phyloP scores from a whole-genome alignment of 2,329 filamentous ascomycete genomes.

The Trichoderma sp. region DNA sequence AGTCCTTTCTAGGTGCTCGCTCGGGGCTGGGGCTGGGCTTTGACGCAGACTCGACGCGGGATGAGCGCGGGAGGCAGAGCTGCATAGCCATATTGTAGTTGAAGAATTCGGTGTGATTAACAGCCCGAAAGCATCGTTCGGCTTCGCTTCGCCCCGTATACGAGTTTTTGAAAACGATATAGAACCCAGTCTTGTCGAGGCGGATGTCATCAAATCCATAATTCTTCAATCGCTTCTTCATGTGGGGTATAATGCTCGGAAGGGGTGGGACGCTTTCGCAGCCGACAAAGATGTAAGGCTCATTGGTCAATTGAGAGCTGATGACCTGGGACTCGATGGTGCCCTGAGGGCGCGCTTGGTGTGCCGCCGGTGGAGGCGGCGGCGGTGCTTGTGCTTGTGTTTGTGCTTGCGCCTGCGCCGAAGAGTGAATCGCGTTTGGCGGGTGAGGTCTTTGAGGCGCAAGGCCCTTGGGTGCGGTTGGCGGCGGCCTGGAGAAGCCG shows the following conservation, averaged over 20 bases:
- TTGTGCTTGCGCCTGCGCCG: slow-evolving; percentile 35
- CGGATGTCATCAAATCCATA: slow-evolving; percentile 81
- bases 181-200: slow-evolving; percentile 85
- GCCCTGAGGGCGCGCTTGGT: slow-evolving; percentile 42
- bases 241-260: slow-evolving; percentile 79
- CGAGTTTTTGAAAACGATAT: slow-evolving; percentile 83
- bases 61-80: slow-evolving; percentile 52
- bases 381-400: not conserved
- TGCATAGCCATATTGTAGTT: slow-evolving; percentile 93
- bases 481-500: slow-evolving; percentile 59
- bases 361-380: slow-evolving; percentile 32
- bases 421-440: slow-evolving; percentile 1
- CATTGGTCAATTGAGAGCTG: slow-evolving; percentile 68
- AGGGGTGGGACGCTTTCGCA: slow-evolving; percentile 85
- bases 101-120: slow-evolving; percentile 83
- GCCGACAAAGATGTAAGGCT: slow-evolving; percentile 91
- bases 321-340: slow-evolving; percentile 68
- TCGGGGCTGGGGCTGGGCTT: slow-evolving; percentile 45
- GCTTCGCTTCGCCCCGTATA: slow-evolving; percentile 76
- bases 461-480: slow-evolving; percentile 84
- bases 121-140: slow-evolving; percentile 75
- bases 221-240: slow-evolving; percentile 85
- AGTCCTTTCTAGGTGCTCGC: slow-evolving; percentile 32
- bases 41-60: slow-evolving; percentile 33
- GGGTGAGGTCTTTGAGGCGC: slow-evolving; percentile 55